Evolutionary conservation across 257 asterid species (phyloP).

Genomic region (Perilla frutescens): DNA sequence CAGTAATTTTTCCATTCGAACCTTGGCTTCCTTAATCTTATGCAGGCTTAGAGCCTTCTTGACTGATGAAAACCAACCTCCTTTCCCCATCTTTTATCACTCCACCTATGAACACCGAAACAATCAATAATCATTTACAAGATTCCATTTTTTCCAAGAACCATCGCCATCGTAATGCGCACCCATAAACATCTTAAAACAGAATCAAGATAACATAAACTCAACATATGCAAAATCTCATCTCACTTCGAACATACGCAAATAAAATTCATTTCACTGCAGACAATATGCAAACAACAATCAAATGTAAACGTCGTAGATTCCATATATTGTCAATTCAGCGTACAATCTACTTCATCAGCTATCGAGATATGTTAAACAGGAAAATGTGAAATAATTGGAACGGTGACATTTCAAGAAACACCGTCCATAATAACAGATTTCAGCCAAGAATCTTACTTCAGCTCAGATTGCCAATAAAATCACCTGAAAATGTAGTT

Average conservation of each 20-base stretch:
- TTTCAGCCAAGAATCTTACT: background rate
- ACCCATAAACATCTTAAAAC: slow-evolving; percentile 19
- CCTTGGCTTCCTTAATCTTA: slow-evolving; percentile 59
- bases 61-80: slow-evolving; percentile 86
- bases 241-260: slow-evolving; percentile 10
- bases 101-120: slow-evolving; percentile 32
- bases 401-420: slow-evolving; percentile 6
- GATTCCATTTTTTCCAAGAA: slow-evolving; percentile 14
- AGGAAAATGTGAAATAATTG: slow-evolving; percentile 22
- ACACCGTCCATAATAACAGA: background rate
- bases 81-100: slow-evolving; percentile 64
- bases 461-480: slow-evolving; percentile 9
- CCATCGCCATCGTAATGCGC: slow-evolving; percentile 1
- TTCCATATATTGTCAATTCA: background rate
- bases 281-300: background rate
- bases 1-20: slow-evolving; percentile 33
- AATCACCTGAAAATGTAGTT: slow-evolving; percentile 43
- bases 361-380: background rate
- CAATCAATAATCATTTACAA: slow-evolving; percentile 7
- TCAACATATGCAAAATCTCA: slow-evolving; percentile 1
- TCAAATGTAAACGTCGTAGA: background rate
- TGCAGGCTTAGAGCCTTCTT: slow-evolving; percentile 79
- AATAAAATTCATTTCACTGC: background rate
- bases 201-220: slow-evolving; percentile 6
- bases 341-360: slow-evolving; percentile 18